Base-by-base conservation (phyloP, 2,329 filamentous ascomycete species). In the Shiraia bambusicola region DNA sequence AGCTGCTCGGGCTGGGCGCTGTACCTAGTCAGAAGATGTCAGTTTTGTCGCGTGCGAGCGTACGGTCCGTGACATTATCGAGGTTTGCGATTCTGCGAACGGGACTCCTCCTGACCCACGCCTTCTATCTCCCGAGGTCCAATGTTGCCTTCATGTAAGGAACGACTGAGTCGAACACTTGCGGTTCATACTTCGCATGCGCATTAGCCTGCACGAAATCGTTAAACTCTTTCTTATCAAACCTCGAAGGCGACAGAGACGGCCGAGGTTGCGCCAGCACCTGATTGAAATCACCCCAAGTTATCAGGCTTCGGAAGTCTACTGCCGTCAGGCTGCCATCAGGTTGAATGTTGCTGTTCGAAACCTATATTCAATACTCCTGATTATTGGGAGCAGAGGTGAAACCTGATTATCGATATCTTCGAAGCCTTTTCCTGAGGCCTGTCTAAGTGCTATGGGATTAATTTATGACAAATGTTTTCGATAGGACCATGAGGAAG, bases 241-340 rank as follows among this genome's bases (percentile, higher is more conserved):
- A 69, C 24, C 49, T 34, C 17, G 67, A 70, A 28, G 57, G 60
- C 17, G 66, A 72, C 45, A 72, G 66, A 14, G 69, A 71, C 11
- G 49, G 35, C 50, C 66, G 56, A 37, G 29, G 58, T 27, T 42
- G 42, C n/a, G 42, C 43, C 13, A 71, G 34, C 40, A 54, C 59
- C 34, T 54, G 36, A 17, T 47, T 50, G 12, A 68, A 43, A n/a
- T 69, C 59, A 6, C 56, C 39, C 56, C 54, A 61, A 40, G n/a
- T 71, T 68, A n/a, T 43, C 38, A 42, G 62, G 66, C 42, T 54
- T 49, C 34, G 56, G 17, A 11, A 61, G 47, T 25, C 42, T 34
- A 28, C 44, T 30, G 13, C 56, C 58, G 54, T 59, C 41, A 5
- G 44, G 54, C n/a, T n/a, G n/a, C n/a, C n/a, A n/a, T n/a, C n/a